phyloP scores from a whole-genome alignment of 345 rosid species.

The Abelmoschus esculentus region DNA sequence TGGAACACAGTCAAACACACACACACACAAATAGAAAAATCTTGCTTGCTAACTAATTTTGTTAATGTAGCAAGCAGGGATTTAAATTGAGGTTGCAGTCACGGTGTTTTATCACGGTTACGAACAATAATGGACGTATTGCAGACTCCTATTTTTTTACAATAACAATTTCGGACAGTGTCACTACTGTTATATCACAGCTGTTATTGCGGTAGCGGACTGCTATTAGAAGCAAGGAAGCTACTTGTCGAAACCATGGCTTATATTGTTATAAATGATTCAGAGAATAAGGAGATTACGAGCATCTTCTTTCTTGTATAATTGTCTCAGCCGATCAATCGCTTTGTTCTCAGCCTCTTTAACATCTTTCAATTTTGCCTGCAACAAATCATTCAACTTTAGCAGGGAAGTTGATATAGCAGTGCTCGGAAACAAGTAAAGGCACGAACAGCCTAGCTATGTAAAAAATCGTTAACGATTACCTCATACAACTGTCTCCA shows the following conservation, averaged over 20 bases:
- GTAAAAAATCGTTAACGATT: not conserved
- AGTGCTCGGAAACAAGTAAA: not conserved
- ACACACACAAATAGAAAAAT: not conserved
- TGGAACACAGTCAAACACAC: not conserved
- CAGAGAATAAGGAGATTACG: conserved; percentile 37
- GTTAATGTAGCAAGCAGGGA: not conserved
- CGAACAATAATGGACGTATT: too few relatives aligned
- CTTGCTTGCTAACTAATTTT: not conserved
- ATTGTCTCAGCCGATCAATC: conserved; percentile 43
- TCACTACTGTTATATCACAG: too few relatives aligned
- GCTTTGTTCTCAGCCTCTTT: conserved; percentile 42
- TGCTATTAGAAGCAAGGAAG: too few relatives aligned
- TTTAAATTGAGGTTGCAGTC: too few relatives aligned
- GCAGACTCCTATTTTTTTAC: too few relatives aligned
- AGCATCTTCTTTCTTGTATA: conserved; percentile 62
- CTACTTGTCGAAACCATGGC: not conserved
- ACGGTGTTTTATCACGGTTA: too few relatives aligned
- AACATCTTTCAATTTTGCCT: conserved; percentile 55
- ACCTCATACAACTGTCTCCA: conserved; percentile 79
- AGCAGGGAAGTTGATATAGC: not conserved
- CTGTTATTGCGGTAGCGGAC: too few relatives aligned
- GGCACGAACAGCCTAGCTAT: not conserved
- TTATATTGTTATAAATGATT: not conserved
- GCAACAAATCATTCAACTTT: conserved; percentile 13
- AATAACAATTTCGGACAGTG: too few relatives aligned